A percentile compares a stretch with the other conserved stretches of the same genome.
Conservation (phyloP, 768 basidiomycete species). For the Lentinula detonsa region DNA sequence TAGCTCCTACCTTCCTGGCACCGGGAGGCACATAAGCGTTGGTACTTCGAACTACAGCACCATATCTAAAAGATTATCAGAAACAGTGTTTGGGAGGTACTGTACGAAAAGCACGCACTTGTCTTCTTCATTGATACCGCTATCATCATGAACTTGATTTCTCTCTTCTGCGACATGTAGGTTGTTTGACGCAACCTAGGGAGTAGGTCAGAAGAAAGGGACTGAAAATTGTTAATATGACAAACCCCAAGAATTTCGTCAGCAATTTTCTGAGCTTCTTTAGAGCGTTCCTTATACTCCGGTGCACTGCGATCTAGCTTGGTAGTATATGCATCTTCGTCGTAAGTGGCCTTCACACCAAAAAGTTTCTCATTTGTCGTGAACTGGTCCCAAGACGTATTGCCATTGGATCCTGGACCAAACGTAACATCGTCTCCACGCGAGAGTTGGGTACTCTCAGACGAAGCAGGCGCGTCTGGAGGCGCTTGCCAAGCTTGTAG, state of each 20-base stretch:
- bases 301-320: constrained; percentile 79
- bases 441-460: constrained; percentile 17
- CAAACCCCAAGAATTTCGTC: constrained; percentile 86
- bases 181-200: constrained; percentile 61
- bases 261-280: constrained; percentile 82
- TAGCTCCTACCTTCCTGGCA: constrained; percentile 51
- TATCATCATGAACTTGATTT: constrained; percentile 56
- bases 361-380: constrained; percentile 89
- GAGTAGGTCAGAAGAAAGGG: constrained; percentile 9
- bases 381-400: constrained; percentile 83
- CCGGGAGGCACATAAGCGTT: constrained; percentile 95
- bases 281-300: constrained; percentile 86
- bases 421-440: constrained; percentile 67
- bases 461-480: constrained; percentile 22
- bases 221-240: constrained; percentile 9
- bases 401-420: constrained; percentile 40
- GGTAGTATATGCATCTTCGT: constrained; percentile 94
- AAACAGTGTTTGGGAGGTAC: constrained; percentile 11
- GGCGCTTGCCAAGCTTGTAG: constrained; percentile 73
- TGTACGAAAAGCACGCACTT: constrained; percentile 50
- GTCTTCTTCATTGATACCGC: constrained; percentile 88
- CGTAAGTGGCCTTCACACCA: constrained; percentile 85
- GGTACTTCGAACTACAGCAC: constrained; percentile 81
- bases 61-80: constrained; percentile 55
- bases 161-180: constrained; percentile 91